Evolutionary conservation across 768 basidiomycete genomes (phyloP).

Genomic region (Termitomyces sp.): DNA sequence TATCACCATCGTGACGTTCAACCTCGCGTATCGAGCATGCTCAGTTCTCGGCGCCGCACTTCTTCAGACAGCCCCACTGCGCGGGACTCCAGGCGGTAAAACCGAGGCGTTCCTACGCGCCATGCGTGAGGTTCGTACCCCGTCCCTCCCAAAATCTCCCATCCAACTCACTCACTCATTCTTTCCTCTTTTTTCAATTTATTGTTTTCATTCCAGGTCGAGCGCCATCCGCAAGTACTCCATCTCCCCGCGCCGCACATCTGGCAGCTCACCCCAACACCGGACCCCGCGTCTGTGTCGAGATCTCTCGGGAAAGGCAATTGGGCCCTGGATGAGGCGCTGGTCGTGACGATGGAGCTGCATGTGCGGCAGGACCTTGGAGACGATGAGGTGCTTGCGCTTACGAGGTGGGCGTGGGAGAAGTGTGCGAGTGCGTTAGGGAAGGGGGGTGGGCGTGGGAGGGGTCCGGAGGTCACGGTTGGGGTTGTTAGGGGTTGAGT

Average conservation of each 20-base stretch:
- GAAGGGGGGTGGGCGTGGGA: constrained; percentile 38
- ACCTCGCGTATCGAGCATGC: constrained; percentile 82
- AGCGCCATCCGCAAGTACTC: constrained; percentile 79
- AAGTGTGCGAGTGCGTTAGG: constrained; percentile 60
- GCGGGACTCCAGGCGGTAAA: constrained; percentile 54
- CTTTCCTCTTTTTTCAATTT: constrained; percentile 37
- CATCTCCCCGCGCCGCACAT: constrained; percentile 85
- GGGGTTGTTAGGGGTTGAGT: constrained; percentile 65
- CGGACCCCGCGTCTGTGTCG: constrained; percentile 6
- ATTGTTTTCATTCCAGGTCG: constrained; percentile 48
- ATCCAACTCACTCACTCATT: not conserved
- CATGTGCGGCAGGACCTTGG: constrained; percentile 67
- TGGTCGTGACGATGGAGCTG: constrained; percentile 79
- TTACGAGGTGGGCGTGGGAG: constrained; percentile 80
- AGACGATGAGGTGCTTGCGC: constrained; percentile 67
- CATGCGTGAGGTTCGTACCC: constrained; percentile 69
- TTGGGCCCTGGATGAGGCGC: constrained; percentile 24
- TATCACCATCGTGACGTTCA: constrained; percentile 78
- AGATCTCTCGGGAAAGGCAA: constrained; percentile 14
- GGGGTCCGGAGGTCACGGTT: constrained; percentile 65
- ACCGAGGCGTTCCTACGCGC: constrained; percentile 82
- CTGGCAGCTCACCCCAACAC: constrained; percentile 73
- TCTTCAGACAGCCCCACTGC: constrained; percentile 82
- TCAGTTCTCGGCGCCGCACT: constrained; percentile 82
- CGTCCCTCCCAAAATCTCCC: not conserved